Conservation (phyloP, 2,329 filamentous ascomycete species). For the Penicillium hesseltinei region DNA sequence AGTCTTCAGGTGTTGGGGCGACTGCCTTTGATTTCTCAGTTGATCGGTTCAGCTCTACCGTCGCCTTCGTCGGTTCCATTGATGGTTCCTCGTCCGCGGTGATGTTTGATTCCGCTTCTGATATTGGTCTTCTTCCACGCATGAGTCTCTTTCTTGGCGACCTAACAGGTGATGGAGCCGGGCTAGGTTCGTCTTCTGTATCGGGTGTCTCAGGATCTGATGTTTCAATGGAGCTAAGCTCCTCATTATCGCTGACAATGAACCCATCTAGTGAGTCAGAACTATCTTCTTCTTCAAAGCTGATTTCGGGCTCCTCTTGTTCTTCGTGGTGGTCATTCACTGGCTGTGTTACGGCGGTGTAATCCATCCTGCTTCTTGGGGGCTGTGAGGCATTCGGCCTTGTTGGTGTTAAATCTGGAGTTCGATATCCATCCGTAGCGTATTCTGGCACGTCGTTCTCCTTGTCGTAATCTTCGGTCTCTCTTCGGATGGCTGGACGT, state of each 20-base stretch:
- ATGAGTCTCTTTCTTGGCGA: constrained; percentile 34
- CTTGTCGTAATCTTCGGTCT: constrained; percentile 35
- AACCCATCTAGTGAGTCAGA: constrained; percentile 43
- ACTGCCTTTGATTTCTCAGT: neutral
- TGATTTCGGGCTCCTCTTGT: constrained; percentile 27
- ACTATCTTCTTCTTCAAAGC: constrained; percentile 34
- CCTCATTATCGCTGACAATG: constrained; percentile 42
- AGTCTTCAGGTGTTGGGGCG: neutral
- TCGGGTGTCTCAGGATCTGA: constrained; percentile 32
- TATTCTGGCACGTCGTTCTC: constrained; percentile 35
- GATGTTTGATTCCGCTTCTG: constrained; percentile 16
- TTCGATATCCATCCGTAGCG: constrained; percentile 10
- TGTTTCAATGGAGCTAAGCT: constrained; percentile 36
- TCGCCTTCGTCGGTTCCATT: neutral
- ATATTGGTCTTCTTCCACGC: constrained; percentile 33
- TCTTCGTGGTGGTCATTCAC: constrained; percentile 21
- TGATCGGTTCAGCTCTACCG: neutral
- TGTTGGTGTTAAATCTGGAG: constrained; percentile 18
- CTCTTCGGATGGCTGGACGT: constrained; percentile 24
- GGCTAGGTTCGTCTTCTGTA: constrained; percentile 24
- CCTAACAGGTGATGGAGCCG: constrained; percentile 18
- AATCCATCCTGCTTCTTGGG: constrained; percentile 11
- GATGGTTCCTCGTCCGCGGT: neutral
- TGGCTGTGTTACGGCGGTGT: constrained; percentile 15
- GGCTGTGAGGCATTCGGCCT: constrained; percentile 16